Conservation (phyloP, 1,139 yeast species). For the Protomyces macrosporus region DNA sequence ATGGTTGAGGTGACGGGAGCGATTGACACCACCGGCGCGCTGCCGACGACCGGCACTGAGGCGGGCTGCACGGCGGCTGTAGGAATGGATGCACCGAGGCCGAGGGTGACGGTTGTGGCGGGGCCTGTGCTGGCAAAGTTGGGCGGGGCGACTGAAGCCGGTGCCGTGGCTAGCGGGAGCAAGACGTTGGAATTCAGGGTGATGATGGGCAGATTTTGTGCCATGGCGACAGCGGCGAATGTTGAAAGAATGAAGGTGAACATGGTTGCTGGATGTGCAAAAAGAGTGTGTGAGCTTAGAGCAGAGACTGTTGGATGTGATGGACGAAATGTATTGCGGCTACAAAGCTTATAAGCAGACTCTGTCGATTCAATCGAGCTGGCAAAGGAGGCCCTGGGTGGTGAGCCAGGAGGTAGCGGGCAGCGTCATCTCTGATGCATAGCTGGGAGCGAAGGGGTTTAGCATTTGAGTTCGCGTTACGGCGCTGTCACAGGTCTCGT, state of each 20-base stretch:
- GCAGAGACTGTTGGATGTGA: background rate
- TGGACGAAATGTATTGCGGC: background rate
- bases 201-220: constrained; percentile 10
- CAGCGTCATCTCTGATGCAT: background rate
- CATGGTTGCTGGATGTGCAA: constrained; percentile 7
- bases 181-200: constrained; percentile 10
- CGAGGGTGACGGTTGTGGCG: constrained; percentile 10
- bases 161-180: constrained; percentile 1
- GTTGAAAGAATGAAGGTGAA: constrained; percentile 9
- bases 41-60: background rate
- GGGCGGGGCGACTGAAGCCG: constrained; percentile 7
- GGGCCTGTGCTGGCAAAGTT: constrained; percentile 3
- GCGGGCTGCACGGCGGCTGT: background rate
- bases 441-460: background rate
- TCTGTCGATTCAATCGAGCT: background rate
- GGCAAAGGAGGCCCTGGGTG: background rate
- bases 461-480: too few relatives aligned
- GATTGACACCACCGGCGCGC: background rate
- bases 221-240: constrained; percentile 8
- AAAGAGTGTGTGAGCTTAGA: constrained; percentile 3
- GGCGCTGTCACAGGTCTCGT: too few relatives aligned
- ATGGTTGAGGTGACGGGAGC: constrained; percentile 9
- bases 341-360: background rate
- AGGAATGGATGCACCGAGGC: background rate
- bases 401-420: too few relatives aligned